Percentiles rank a stretch among this genome's conserved stretches.
Conservation (phyloP, 1,284 basidiomycete genomes). For the Mycena citricolor region DNA sequence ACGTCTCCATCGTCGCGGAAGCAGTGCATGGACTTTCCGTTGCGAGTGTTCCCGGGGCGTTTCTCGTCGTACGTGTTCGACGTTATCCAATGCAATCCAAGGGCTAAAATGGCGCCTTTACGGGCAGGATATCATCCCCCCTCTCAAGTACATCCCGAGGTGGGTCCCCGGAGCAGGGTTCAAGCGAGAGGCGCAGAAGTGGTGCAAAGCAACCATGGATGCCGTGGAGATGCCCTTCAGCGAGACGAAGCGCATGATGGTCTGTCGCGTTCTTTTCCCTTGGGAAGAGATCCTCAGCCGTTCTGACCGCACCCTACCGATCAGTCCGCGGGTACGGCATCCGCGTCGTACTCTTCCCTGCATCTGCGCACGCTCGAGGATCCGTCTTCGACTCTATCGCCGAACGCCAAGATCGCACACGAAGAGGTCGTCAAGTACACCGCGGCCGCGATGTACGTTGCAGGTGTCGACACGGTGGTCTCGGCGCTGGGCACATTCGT, state of each 20-base stretch:
- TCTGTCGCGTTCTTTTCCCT: too few species aligned
- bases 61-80: slow-evolving; percentile 27
- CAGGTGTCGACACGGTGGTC: slow-evolving; percentile 11
- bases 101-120: background rate
- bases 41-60: slow-evolving; percentile 25
- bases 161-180: slow-evolving; percentile 48
- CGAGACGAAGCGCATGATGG: slow-evolving; percentile 55
- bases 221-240: slow-evolving; percentile 64
- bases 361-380: too few species aligned
- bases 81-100: background rate
- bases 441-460: slow-evolving; percentile 9
- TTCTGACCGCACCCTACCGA: too few species aligned
- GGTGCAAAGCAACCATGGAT: slow-evolving; percentile 63
- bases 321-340: slow-evolving; percentile 1
- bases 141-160: slow-evolving; percentile 40
- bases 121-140: slow-evolving; percentile 22
- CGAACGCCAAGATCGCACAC: too few species aligned
- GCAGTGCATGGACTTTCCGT: slow-evolving; percentile 16
- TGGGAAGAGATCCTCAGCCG: too few species aligned
- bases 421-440: background rate
- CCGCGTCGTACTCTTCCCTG: slow-evolving; percentile 2
- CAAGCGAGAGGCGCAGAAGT: slow-evolving; percentile 52
- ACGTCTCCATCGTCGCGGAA: slow-evolving; percentile 5
- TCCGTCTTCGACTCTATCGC: too few species aligned
- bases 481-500: slow-evolving; percentile 6